phyloP scores from a whole-genome alignment of 495 filamentous ascomycete genomes.

The Mycothermus thermophilus region DNA sequence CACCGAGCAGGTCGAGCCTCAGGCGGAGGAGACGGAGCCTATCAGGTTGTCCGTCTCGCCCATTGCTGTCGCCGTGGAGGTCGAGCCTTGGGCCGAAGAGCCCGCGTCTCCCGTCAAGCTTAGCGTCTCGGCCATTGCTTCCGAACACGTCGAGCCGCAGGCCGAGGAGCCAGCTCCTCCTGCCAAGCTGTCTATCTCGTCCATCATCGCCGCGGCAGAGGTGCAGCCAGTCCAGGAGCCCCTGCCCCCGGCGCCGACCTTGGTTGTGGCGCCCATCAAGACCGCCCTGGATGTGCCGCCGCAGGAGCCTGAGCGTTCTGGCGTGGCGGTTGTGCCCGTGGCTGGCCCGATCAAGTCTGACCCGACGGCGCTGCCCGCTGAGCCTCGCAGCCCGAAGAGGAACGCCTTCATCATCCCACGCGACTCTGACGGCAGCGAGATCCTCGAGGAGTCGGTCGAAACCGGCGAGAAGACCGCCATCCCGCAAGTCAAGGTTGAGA shows the following conservation, averaged over 20 bases:
- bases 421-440: slow-evolving; percentile 12
- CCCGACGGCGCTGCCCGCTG: no score
- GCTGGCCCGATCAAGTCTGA: no score
- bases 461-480: no score
- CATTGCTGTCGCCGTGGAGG: slow-evolving; percentile 11
- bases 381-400: slow-evolving; percentile 31
- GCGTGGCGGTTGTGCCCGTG: slow-evolving; percentile 8
- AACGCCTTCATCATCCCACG: slow-evolving; percentile 36
- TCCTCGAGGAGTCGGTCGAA: no score
- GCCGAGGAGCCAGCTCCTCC: no score
- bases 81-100: slow-evolving; percentile 8
- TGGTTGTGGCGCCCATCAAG: slow-evolving; percentile 20
- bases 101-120: slow-evolving; percentile 7
- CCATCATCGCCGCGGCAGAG: slow-evolving; percentile 9
- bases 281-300: slow-evolving; percentile 24
- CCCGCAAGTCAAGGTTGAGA: no score
- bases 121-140: slow-evolving; percentile 20
- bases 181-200: no score
- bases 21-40: background rate
- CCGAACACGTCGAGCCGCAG: no score
- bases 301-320: slow-evolving; percentile 1
- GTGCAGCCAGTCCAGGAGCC: slow-evolving; percentile 19
- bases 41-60: slow-evolving; percentile 8
- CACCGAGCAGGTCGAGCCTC: slow-evolving; percentile 11
- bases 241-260: slow-evolving; percentile 8